Percentiles rank a stretch among this genome's conserved stretches.
phyloP scores from a whole-genome alignment of 2,329 filamentous ascomycete species.

The Colletotrichum siamense region DNA sequence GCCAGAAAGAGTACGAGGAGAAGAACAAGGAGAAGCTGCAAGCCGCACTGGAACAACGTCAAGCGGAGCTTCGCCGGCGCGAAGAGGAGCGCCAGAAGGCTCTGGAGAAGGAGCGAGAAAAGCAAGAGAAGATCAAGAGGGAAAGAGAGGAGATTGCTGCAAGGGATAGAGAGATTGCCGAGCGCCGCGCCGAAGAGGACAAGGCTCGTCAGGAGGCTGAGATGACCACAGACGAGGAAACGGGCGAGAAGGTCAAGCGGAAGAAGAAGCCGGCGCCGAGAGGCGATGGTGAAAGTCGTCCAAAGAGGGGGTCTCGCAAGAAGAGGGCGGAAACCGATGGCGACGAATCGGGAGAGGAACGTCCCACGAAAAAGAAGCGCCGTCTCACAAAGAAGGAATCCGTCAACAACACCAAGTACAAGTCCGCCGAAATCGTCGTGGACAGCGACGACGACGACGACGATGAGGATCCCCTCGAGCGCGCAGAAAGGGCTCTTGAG shows the following conservation, averaged over 20 bases:
- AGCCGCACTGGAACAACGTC: constrained; percentile 78
- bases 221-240: constrained; percentile 81
- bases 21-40: constrained; percentile 89
- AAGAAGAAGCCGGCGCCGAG: constrained; percentile 65
- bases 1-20: constrained; percentile 89
- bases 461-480: constrained; percentile 49
- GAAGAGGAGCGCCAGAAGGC: constrained; percentile 77
- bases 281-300: constrained; percentile 32
- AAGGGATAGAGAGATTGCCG: constrained; percentile 74
- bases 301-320: constrained; percentile 66
- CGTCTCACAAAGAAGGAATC: constrained; percentile 57
- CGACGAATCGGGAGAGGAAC: constrained; percentile 53
- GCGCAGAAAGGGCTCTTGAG: constrained; percentile 47
- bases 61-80: constrained; percentile 78
- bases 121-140: constrained; percentile 81
- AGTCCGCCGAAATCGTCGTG: constrained; percentile 83
- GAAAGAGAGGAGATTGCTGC: constrained; percentile 84
- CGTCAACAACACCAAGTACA: constrained; percentile 68
- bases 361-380: constrained; percentile 67
- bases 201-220: constrained; percentile 74
- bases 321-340: constrained; percentile 47
- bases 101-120: constrained; percentile 73
- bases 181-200: constrained; percentile 75
- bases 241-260: constrained; percentile 79
- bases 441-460: constrained; percentile 71